phyloP scores from a whole-genome alignment of 2,329 filamentous ascomycete genomes.

The Emericellopsis cladophorae region DNA sequence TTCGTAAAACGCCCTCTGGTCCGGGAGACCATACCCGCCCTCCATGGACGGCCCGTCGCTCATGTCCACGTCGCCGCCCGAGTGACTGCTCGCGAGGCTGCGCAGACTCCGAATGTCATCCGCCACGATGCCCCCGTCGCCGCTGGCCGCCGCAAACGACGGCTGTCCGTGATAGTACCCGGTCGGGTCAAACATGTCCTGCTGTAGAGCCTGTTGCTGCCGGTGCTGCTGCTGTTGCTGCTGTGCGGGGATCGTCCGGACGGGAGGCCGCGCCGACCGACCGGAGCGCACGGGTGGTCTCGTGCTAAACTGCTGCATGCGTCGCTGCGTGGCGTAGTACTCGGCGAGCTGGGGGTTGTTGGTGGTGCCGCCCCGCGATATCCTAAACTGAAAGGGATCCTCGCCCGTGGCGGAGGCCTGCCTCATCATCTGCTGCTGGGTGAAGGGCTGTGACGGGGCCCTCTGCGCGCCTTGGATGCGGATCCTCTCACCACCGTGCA shows the following conservation, averaged over 20 bases:
- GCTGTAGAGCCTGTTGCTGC: slow-evolving; percentile 2
- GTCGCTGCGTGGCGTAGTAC: slow-evolving; percentile 21
- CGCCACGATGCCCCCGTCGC: slow-evolving; percentile 19
- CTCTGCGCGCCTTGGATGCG: neutral
- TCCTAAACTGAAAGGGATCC: slow-evolving; percentile 22
- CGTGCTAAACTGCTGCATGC: slow-evolving; percentile 13
- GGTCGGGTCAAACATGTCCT: slow-evolving; percentile 11
- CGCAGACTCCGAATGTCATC: slow-evolving; percentile 22
- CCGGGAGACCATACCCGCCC: slow-evolving; percentile 6
- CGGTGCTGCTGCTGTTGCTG: slow-evolving; percentile 7
- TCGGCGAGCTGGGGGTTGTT: slow-evolving; percentile 18
- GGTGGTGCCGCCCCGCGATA: slow-evolving; percentile 15
- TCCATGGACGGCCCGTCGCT: slow-evolving; percentile 18
- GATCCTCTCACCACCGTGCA: slow-evolving; percentile 17
- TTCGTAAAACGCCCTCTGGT: neutral
- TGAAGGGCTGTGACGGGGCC: slow-evolving; percentile 4
- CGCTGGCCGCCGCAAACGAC: slow-evolving; percentile 11
- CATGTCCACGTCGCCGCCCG: slow-evolving; percentile 20
- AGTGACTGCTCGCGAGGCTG: slow-evolving; percentile 14
- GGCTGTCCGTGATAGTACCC: slow-evolving; percentile 1
- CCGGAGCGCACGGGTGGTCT: slow-evolving; percentile 14
- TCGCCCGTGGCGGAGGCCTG: no score
- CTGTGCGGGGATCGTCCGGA: slow-evolving; percentile 8
- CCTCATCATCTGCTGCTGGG: slow-evolving; percentile 1
- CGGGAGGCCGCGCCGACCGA: slow-evolving; percentile 15